Evolutionary conservation across 2,329 filamentous ascomycete species (phyloP).

Genomic region (Trichoderma breve): DNA sequence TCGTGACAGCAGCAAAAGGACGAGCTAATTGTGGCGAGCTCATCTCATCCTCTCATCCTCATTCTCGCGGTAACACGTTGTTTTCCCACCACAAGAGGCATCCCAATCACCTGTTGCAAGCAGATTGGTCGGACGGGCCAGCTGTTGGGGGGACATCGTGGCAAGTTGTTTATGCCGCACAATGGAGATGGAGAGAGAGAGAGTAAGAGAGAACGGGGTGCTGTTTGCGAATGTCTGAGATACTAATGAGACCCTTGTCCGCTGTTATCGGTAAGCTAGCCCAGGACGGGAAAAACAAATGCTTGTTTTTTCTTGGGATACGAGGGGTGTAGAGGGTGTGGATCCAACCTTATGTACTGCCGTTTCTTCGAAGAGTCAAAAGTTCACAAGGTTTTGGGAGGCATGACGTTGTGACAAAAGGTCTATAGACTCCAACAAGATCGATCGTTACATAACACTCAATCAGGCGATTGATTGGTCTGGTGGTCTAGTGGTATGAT

Average conservation of each 20-base stretch:
- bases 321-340: not conserved
- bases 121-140: not conserved
- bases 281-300: not conserved
- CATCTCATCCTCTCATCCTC: not conserved
- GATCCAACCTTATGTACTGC: not conserved
- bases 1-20: not conserved
- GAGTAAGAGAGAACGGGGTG: not conserved
- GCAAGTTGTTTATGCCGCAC: not conserved
- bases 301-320: not conserved
- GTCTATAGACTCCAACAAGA: not conserved
- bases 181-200: not conserved
- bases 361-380: not conserved
- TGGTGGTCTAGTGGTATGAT: slow-evolving; percentile 68
- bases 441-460: not conserved
- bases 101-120: not conserved
- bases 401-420: not conserved
- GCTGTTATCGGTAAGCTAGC: not conserved
- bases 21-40: not conserved
- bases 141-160: not conserved
- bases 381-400: not conserved
- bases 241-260: not conserved
- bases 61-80: not conserved
- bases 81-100: not conserved
- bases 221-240: not conserved
- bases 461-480: slow-evolving; percentile 31